These are phyloP conservation scores for Oryza brachyantha DNA, from an alignment of 176 grass and related monocot species.

Conservation along the genomic window DNA sequence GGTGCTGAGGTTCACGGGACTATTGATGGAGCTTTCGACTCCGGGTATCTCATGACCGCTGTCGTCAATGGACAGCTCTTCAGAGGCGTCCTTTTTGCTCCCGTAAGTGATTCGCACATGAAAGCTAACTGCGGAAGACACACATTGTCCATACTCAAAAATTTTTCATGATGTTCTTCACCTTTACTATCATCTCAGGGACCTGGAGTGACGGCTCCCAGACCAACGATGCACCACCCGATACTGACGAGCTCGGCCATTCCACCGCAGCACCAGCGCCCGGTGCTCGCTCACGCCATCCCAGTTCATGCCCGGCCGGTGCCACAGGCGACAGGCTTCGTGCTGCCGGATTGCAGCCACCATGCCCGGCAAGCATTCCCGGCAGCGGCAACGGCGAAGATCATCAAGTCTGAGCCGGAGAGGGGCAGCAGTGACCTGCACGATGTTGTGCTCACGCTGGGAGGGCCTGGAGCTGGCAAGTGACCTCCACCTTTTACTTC, in stretches of 20 bases:
- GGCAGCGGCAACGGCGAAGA: conserved; percentile 21
- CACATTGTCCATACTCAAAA: not conserved
- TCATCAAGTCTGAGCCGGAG: conserved; percentile 54
- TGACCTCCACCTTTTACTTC: conserved; percentile 10
- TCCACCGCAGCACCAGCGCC: conserved; percentile 62
- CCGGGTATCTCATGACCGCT: conserved; percentile 87
- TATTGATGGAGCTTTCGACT: conserved; percentile 88
- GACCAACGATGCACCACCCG: conserved; percentile 51
- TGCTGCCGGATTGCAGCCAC: conserved; percentile 52
- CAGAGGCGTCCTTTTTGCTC: conserved; percentile 87
- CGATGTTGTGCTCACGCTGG: conserved; percentile 86
- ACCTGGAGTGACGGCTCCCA: conserved; percentile 56
- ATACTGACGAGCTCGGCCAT: conserved; percentile 49
- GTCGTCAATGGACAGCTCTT: conserved; percentile 86
- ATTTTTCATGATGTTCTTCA: not conserved
- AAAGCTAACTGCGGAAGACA: not conserved
- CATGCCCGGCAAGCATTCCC: conserved; percentile 44
- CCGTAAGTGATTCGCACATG: conserved; percentile 47
- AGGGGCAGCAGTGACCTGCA: conserved; percentile 66
- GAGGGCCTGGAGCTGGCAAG: conserved; percentile 70
- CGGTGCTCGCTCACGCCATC: conserved; percentile 38
- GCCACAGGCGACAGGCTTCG: conserved; percentile 42
- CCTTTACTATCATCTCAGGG: conserved; percentile 40
- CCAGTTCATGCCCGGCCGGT: conserved; percentile 54
- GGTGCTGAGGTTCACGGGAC: conserved; percentile 78